Conservation (phyloP, 2,329 filamentous ascomycete genomes). For the Paraphaeosphaeria sporulosa region DNA sequence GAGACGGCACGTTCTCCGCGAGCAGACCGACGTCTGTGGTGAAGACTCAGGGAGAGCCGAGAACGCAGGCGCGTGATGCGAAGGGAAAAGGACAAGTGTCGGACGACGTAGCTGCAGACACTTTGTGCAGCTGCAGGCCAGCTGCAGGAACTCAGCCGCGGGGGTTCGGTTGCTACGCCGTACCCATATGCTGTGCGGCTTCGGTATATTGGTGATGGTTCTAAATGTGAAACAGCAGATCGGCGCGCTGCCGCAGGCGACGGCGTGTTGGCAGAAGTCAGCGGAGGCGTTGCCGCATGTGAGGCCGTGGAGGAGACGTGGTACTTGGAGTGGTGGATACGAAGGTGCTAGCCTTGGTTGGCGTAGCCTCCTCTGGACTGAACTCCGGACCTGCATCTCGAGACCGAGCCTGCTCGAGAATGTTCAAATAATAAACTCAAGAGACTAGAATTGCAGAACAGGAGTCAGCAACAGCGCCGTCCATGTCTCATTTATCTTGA, state of each 20-base stretch:
- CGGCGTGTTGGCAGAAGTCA: background rate
- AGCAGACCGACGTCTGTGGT: background rate
- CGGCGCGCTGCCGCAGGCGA: background rate
- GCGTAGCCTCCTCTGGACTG: background rate
- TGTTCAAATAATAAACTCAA: background rate
- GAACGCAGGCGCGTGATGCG: background rate
- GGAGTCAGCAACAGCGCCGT: no score
- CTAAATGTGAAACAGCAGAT: background rate
- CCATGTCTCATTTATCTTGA: no score
- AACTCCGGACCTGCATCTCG: background rate
- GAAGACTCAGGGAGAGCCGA: background rate
- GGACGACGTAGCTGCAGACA: constrained; percentile 1
- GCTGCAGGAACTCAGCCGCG: constrained; percentile 13
- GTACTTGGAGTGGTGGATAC: no score
- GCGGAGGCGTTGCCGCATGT: background rate
- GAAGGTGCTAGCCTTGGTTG: background rate
- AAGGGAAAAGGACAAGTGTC: constrained; percentile 12
- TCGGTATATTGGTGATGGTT: background rate
- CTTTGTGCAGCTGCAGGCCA: constrained; percentile 1
- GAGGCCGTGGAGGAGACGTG: background rate
- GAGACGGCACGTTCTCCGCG: constrained; percentile 10
- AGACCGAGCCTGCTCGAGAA: background rate
- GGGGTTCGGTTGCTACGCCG: constrained; percentile 4
- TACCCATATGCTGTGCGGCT: constrained; percentile 3
- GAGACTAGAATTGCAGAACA: no score